These are phyloP conservation scores for Saccharum officinarum DNA, from an alignment of 176 grass and related monocot species.

Conservation along the genomic window DNA sequence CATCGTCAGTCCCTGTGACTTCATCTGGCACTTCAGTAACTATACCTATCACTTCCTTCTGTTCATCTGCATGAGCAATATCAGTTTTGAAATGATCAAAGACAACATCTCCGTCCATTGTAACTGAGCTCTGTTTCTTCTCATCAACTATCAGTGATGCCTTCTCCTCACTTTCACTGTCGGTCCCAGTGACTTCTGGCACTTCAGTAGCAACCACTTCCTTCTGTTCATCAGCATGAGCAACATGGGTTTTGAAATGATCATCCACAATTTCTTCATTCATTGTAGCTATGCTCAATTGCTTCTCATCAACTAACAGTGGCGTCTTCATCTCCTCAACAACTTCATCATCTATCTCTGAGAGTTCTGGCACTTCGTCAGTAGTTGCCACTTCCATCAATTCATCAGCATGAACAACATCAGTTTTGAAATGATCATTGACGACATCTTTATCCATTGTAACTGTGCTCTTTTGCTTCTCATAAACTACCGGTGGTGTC, in stretches of 20 bases:
- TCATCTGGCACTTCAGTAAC: too few relatives aligned
- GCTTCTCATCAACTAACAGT: background rate
- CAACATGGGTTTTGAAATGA: background rate
- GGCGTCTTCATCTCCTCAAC: too few relatives aligned
- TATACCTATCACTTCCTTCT: too few relatives aligned
- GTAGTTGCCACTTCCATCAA: background rate
- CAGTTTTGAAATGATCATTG: background rate
- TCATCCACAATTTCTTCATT: background rate
- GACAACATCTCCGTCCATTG: too few relatives aligned
- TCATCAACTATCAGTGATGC: too few relatives aligned
- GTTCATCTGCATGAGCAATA: too few relatives aligned
- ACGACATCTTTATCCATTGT: background rate
- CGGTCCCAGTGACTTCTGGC: background rate
- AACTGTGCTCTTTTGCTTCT: background rate
- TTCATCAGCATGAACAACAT: background rate
- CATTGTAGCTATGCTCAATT: too few relatives aligned
- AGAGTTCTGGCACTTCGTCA: background rate
- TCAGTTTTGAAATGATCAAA: too few relatives aligned
- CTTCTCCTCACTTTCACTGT: too few relatives aligned
- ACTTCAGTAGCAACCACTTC: background rate
- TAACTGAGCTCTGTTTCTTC: too few relatives aligned
- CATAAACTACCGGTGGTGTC: background rate
- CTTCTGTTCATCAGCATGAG: background rate
- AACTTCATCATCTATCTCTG: background rate
- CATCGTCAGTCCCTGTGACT: too few relatives aligned